phyloP scores from a whole-genome alignment of 208 protist species.

The Wallacemonas rigidus region DNA sequence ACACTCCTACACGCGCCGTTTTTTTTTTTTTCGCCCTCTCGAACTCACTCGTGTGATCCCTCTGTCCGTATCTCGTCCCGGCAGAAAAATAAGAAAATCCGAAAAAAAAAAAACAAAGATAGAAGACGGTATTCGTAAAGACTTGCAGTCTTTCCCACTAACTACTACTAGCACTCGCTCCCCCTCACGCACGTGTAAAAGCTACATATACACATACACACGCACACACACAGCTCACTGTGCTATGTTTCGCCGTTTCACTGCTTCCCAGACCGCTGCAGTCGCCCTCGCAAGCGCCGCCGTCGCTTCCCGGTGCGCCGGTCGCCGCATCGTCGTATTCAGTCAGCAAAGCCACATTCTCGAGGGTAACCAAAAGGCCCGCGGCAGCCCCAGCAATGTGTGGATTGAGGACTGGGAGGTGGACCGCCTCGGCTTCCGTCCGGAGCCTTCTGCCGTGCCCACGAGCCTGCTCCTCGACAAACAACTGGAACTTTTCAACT shows the following conservation, averaged over 20 bases:
- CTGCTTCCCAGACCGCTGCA: slow-evolving; percentile 21
- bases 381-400: slow-evolving; percentile 84
- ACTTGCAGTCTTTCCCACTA: not conserved
- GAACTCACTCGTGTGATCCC: not conserved
- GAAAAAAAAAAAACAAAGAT: not conserved
- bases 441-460: slow-evolving; percentile 64
- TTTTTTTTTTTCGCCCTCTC: not conserved
- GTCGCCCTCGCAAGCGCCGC: slow-evolving; percentile 16
- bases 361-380: slow-evolving; percentile 85
- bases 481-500: slow-evolving; percentile 88
- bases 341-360: slow-evolving; percentile 88
- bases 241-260: slow-evolving; percentile 57
- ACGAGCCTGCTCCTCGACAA: slow-evolving; percentile 81
- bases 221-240: too few species aligned
- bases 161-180: too few species aligned
- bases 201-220: not conserved
- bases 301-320: slow-evolving; percentile 4
- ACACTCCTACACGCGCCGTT: not conserved
- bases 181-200: not conserved
- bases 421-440: slow-evolving; percentile 61
- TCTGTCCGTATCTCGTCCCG: not conserved
- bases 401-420: slow-evolving; percentile 91
- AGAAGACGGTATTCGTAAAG: not conserved
- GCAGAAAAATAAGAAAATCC: not conserved
- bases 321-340: slow-evolving; percentile 78